Percentiles rank a stretch among this genome's conserved stretches.
These are phyloP conservation scores for Syncephalastrum sp. DNA, from an alignment of 371 early-diverging fungal genomes.

Conservation along the genomic window DNA sequence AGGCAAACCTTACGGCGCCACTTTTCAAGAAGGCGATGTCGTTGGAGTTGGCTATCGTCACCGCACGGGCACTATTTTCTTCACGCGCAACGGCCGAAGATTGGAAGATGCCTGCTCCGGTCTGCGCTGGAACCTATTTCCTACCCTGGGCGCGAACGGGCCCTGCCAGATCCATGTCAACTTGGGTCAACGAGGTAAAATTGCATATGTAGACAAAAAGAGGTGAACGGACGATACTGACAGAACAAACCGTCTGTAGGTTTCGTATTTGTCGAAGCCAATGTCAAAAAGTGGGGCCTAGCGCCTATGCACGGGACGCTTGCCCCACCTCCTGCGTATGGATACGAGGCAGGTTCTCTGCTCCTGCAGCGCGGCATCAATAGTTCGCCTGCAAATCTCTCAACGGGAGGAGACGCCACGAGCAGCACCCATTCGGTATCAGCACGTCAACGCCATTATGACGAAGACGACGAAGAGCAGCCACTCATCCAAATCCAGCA, in stretches of 20 bases:
- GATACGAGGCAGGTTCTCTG: constrained; percentile 52
- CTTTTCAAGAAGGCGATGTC: constrained; percentile 71
- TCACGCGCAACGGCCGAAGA: constrained; percentile 73
- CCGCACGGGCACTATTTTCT: constrained; percentile 72
- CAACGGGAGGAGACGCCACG: too few relatives aligned
- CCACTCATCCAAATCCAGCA: constrained; percentile 22
- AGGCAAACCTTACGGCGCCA: constrained; percentile 57
- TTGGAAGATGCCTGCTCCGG: constrained; percentile 60
- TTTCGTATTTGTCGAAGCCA: constrained; percentile 77
- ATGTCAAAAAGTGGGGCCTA: constrained; percentile 81
- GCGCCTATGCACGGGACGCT: constrained; percentile 70
- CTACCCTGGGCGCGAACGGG: constrained; percentile 65
- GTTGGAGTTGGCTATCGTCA: constrained; percentile 81
- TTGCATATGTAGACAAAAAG: neutral
- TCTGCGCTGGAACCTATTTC: constrained; percentile 56
- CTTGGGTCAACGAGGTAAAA: constrained; percentile 50
- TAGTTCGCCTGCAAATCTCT: too few relatives aligned
- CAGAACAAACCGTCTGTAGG: constrained; percentile 21
- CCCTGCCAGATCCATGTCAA: constrained; percentile 66
- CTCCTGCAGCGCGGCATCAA: constrained; percentile 37
- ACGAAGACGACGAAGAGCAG: constrained; percentile 18
- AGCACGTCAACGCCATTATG: constrained; percentile 7
- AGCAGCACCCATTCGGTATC: too few relatives aligned
- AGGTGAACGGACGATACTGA: neutral
- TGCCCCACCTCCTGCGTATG: constrained; percentile 72